Base-by-base conservation (phyloP, 345 rosid species). In the Euclidium syriacum region DNA sequence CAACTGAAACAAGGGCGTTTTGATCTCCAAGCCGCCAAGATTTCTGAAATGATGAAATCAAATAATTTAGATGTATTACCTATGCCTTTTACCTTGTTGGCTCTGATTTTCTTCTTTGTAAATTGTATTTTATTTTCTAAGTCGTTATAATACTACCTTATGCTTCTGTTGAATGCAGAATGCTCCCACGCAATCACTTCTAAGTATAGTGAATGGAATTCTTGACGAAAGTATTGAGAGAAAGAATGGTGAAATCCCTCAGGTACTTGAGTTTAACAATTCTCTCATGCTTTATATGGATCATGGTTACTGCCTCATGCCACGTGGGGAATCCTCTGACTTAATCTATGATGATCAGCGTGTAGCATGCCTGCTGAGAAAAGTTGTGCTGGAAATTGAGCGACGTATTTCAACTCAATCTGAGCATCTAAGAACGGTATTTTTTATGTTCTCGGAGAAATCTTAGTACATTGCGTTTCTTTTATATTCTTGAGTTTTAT, bases 401-500 rank as follows among this genome's bases (percentile, higher is more conserved):
- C 78, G 95, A n/a, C 94, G 98, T 2, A 83, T 92, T 69, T 87
- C 97, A 51, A 92, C 98, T 53, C 98, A 92, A 75, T 86, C 96
- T 52, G 97, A 89, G 34, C 97, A 89, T 67, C 64, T 92, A 57
- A 79, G 91, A 89, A 92, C 88, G 60, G 98, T 92, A 81, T 70
- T 44, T 54, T 6, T 43, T 29, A 38, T 44, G 22, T 48, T 5
- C 30, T 15, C 0, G 12, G 10, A 24, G 22, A 44, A 11, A 27
- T 53, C 30, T 18, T 25, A 15, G 46, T 58, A 6, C 27, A 12
- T n/a, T 19, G 12, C 18, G 30, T 54, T 63, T 35, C 5, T 7
- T 25, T 30, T 40, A 2, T 67, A 53, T 16, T 5, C 30, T n/a
- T 70, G 60, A 16, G 55, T 43, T 39, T 35, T 33, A 59, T 55